These are phyloP conservation scores for Calvatia gigantea DNA, from an alignment of 768 basidiomycete genomes.

Conservation along the genomic window DNA sequence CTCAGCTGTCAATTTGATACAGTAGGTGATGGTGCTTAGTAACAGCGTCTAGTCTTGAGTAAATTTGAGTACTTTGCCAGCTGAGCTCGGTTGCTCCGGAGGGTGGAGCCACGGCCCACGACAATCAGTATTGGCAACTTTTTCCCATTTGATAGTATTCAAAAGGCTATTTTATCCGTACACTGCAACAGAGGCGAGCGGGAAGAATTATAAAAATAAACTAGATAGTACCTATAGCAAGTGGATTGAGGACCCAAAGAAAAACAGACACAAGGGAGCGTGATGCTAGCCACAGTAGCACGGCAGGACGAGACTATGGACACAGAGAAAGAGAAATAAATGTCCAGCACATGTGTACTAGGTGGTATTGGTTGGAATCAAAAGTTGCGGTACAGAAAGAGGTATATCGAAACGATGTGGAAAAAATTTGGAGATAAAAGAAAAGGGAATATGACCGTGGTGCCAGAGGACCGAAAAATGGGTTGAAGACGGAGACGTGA, in stretches of 20 bases:
- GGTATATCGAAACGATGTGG: constrained; percentile 5
- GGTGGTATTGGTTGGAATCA: background rate
- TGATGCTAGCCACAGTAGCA: background rate
- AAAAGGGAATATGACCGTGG: background rate
- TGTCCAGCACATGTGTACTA: background rate
- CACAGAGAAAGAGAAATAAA: background rate
- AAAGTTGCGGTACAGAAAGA: constrained; percentile 11
- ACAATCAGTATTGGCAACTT: background rate
- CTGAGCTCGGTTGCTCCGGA: no score
- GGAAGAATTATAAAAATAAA: constrained; percentile 9
- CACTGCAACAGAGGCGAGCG: constrained; percentile 1
- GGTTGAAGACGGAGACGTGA: background rate
- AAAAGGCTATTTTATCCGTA: constrained; percentile 6
- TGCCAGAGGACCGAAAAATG: constrained; percentile 1
- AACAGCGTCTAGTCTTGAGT: no score
- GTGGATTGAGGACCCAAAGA: background rate
- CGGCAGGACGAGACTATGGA: background rate
- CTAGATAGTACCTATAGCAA: constrained; percentile 13
- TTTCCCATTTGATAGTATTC: constrained; percentile 1
- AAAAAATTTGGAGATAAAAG: background rate
- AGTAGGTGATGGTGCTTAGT: no score
- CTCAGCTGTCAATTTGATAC: no score
- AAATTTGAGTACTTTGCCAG: no score
- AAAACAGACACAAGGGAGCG: background rate
- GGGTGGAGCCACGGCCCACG: no score